These are phyloP conservation scores for Neoarthrinium moseri DNA, from an alignment of 2,329 filamentous ascomycete genomes.

Conservation along the genomic window DNA sequence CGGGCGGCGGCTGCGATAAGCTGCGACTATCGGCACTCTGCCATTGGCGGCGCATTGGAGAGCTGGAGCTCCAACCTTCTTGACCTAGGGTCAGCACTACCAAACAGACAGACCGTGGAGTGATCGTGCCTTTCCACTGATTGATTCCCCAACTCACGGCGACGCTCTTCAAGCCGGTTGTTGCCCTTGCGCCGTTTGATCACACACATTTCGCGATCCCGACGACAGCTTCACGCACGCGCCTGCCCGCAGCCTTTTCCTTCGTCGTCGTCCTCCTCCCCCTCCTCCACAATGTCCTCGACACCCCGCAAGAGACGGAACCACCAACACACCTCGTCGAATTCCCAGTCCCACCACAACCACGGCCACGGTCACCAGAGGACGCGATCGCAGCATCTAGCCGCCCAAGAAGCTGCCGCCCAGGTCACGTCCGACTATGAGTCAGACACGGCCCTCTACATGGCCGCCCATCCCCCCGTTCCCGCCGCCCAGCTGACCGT, in stretches of 20 bases:
- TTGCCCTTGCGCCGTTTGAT: background rate
- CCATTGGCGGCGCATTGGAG: conserved; percentile 1
- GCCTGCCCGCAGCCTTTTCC: background rate
- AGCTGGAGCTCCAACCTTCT: background rate
- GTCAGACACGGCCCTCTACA: conserved; percentile 58
- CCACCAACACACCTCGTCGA: conserved; percentile 18
- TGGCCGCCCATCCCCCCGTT: conserved; percentile 36
- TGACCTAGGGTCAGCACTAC: background rate
- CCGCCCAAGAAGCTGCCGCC: conserved; percentile 15
- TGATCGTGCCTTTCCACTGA: background rate
- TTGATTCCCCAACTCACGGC: too few species aligned
- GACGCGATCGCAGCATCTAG: conserved; percentile 25
- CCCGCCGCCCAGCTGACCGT: conserved; percentile 51
- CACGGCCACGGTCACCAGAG: conserved; percentile 31
- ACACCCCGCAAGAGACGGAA: conserved; percentile 31
- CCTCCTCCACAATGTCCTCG: conserved; percentile 30
- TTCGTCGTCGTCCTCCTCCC: background rate
- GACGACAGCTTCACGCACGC: background rate
- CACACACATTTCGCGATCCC: background rate
- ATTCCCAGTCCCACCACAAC: conserved; percentile 10
- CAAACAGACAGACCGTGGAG: background rate
- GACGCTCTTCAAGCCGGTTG: too few species aligned
- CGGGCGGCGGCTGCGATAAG: conserved; percentile 4
- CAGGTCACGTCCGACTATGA: conserved; percentile 57
- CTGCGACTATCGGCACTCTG: background rate